phyloP scores from a whole-genome alignment of 352 stramenopile genomes.

The Peronospora farinosa region DNA sequence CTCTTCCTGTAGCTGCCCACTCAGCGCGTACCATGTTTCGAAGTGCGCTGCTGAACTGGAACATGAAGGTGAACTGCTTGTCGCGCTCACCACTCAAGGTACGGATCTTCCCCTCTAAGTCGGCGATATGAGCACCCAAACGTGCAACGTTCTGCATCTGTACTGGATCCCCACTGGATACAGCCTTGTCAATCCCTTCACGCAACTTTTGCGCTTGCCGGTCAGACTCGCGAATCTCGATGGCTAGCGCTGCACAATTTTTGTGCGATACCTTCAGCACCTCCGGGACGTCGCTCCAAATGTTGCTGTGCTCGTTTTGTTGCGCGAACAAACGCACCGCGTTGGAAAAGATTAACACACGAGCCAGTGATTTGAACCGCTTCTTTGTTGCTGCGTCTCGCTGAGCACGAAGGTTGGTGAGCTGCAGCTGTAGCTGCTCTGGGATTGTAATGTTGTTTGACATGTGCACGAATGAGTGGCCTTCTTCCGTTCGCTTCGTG shows the following conservation, averaged over 20 bases:
- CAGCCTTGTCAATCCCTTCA: conserved; percentile 38
- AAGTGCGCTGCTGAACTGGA: conserved; percentile 47
- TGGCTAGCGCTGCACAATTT: conserved; percentile 38
- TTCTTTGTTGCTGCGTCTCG: conserved; percentile 31
- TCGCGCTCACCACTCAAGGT: conserved; percentile 33
- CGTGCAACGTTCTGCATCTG: conserved; percentile 40
- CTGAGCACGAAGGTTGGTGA: conserved; percentile 27
- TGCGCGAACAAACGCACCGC: conserved; percentile 35
- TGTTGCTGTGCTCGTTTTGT: conserved; percentile 28
- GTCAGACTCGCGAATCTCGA: conserved; percentile 26
- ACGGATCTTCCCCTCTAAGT: conserved; percentile 32
- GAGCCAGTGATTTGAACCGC: conserved; percentile 36
- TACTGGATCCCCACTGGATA: conserved; percentile 37
- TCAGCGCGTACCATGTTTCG: conserved; percentile 31
- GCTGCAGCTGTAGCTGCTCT: conserved; percentile 38
- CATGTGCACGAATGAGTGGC: conserved; percentile 33
- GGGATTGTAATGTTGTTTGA: conserved; percentile 43
- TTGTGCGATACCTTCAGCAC: conserved; percentile 41
- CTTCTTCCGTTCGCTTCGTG: conserved; percentile 21
- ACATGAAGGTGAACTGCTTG: conserved; percentile 60
- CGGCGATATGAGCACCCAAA: conserved; percentile 33
- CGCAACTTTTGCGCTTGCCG: conserved; percentile 28
- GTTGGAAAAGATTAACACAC: conserved; percentile 50
- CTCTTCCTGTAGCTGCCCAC: conserved; percentile 20
- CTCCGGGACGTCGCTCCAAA: conserved; percentile 38